Base-by-base conservation (phyloP, 2,329 filamentous ascomycete genomes). In the Fusarium duplospermum region DNA sequence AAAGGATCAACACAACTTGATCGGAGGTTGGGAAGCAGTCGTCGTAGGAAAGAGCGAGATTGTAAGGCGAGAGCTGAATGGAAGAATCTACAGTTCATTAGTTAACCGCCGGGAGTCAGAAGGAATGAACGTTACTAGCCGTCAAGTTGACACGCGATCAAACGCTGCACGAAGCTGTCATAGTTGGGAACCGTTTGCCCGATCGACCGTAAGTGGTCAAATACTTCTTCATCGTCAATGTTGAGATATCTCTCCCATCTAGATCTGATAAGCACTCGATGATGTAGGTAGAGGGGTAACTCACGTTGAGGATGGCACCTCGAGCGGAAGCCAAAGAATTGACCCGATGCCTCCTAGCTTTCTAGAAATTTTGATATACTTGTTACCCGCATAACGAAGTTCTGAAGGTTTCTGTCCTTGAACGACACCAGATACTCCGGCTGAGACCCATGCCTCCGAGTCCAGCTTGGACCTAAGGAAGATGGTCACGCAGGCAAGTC, bases 191-290 rank as follows among this genome's bases (percentile, higher is more conserved):
- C 67, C 1, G 66, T 60, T 2, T 71, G 61, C 0, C 72, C 73
- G 0, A 82, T 45, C 1, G 67, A 73, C 1, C 57, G 36, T 4
- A 82, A 36, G 47, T 82, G 81, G 10, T 61, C 65, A n/a, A 82
- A 80, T 0, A 76, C 70, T 7, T 79, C 76, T 6, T 78, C 78
- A 14, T 82, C 81, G 8, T 82, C 81, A 70, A 82, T 77, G 27
- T 80, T 81, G 0, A 82, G 61, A 65, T 82, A 82, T 36, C 81
- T 70, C 57, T 82, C 81, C 11, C 82, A 82, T 6, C 81, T 81
- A 61, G 3, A 6, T 4, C 8, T 14, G 7, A 5, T 74, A 4
- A 75, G 63, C 38, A 40, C 18, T 6, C 16, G 9, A 9, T 24
- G n/a, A 2, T 13, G 4, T 2, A 27, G 1, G n/a, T 3, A 9